Conservation (phyloP, 495 filamentous ascomycete genomes). For the Penicillium mononematosum region DNA sequence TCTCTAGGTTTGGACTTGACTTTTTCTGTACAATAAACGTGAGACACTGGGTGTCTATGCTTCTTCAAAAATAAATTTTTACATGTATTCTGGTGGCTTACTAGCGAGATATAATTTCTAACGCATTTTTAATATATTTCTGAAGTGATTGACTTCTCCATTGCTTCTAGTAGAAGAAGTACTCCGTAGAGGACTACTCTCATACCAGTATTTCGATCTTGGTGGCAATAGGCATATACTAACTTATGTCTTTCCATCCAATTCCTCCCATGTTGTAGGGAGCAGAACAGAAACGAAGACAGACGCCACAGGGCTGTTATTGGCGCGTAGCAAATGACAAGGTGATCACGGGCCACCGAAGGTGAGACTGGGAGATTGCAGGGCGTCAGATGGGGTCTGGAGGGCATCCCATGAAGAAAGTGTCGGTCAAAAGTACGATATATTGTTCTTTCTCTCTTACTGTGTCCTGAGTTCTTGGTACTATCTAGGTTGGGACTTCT, state of each 20-base stretch:
- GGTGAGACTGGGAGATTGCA: constrained; percentile 8
- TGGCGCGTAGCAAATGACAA: background rate
- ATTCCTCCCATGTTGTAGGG: background rate
- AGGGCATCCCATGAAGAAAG: background rate
- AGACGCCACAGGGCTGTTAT: constrained; percentile 1
- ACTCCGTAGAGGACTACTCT: background rate
- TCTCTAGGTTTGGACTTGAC: constrained; percentile 10
- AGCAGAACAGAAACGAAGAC: background rate
- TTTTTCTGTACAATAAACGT: background rate
- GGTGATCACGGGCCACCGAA: constrained; percentile 5
- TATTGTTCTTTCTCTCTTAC: background rate
- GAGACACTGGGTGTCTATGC: background rate
- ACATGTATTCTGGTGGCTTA: background rate
- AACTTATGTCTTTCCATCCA: background rate
- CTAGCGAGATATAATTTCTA: background rate
- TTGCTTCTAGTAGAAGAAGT: background rate
- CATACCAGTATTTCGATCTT: background rate
- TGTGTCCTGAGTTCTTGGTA: background rate
- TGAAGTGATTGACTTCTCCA: background rate
- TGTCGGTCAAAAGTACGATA: background rate
- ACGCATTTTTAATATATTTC: background rate
- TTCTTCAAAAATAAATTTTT: background rate
- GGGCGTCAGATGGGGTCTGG: background rate
- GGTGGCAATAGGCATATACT: background rate
- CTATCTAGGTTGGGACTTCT: no score